Evolutionary conservation across 2,329 filamentous ascomycete genomes (phyloP), one percentile per base, ranked within the genome.

Genomic region (Exophiala sideris): DNA sequence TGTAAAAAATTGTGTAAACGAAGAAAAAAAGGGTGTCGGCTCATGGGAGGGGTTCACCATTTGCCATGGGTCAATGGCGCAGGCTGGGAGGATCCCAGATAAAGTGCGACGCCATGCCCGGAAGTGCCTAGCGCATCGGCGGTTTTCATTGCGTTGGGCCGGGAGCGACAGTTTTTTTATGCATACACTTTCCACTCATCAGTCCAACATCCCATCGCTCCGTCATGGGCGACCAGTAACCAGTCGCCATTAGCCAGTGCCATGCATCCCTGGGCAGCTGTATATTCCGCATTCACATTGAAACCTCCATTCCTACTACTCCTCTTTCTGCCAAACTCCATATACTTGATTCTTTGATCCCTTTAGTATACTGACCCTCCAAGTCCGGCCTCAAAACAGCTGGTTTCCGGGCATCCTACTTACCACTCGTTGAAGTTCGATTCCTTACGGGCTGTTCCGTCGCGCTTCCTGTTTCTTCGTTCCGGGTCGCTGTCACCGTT

Each of bases 141-240:
- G 20, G 16, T 54, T 49, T 42, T 39, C 36, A 32, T 33, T 29
- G 14, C 45, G 45, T 49, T 54, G 45, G 41, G 29, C 51, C 51
- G 51, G 45, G 44, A 9, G 21, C 38, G 33, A 46, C 36, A 48
- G 21, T 41, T 18, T 38, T n/a, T 36, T 32, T 20, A 40, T 44
- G 41, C 41, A 44, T 44, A 9, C 21, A 32, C 8, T 32, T n/a
- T 24, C 2, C 18, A 44, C 16, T 18, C 16, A 18, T 18, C 16
- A 18, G 16, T 18, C 16, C 16, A 18, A 5, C 24, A 29, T 29
- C 24, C 24, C 24, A 29, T 29, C 24, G 24, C 24, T 29, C 24
- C 24, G 24, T 29, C 24, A 29, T 29, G 24, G 24, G 24, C 24
- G 5, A 29, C 24, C 24, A 29, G 24, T 29, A 29, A 29, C 24